Evolutionary conservation across 2,329 filamentous ascomycete genomes (phyloP), one percentile per base, ranked within the genome.

Genomic region (Alternaria tenuissima): DNA sequence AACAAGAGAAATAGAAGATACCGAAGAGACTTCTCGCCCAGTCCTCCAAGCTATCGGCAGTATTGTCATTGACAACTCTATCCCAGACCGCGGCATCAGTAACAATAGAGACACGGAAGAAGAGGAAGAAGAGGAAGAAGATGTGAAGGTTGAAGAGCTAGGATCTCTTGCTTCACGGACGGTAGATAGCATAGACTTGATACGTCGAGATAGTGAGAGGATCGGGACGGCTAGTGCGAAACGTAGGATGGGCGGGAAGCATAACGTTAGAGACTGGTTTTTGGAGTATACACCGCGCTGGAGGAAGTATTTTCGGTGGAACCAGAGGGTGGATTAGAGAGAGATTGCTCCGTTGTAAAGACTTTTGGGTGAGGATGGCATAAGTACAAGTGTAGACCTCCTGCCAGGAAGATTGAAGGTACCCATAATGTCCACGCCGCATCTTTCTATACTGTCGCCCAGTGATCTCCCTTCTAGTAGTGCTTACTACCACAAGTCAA

Each of bases 401-500:
- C 32, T 14, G 14, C 9, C 2, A 48, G 22, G 16, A 7, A 5
- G 7, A n/a, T 4, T 38, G 12, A 22, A 3, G 28, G n/a, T 18
- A 18, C 36, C 26, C 11, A n/a, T 12, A 38, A 20, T 12, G 16
- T 34, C 16, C 4, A 16, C n/a, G 38, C n/a, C 5, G n/a, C 16
- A 12, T 9, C 3, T 9, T 41, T 11, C 9, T 20, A n/a, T 41
- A 41, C 11, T 7, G 7, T 3, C 38, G 3, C 20, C n/a, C n/a
- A 11, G 3, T 41, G 12, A 20, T 1, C 7, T 53, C 22, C n/a
- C n/a, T 18, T 14, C 5, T 48, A 55, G 4, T 22, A 28, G 43
- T 48, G n/a, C 24, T 28, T 55, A 18, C 43, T 48, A 12, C 42
- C 52, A 20, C 18, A 55, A 8, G 52, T 30, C 22, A 55, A 48